phyloP scores from a whole-genome alignment of 495 filamentous ascomycete species.

The Xylaria palmicola region DNA sequence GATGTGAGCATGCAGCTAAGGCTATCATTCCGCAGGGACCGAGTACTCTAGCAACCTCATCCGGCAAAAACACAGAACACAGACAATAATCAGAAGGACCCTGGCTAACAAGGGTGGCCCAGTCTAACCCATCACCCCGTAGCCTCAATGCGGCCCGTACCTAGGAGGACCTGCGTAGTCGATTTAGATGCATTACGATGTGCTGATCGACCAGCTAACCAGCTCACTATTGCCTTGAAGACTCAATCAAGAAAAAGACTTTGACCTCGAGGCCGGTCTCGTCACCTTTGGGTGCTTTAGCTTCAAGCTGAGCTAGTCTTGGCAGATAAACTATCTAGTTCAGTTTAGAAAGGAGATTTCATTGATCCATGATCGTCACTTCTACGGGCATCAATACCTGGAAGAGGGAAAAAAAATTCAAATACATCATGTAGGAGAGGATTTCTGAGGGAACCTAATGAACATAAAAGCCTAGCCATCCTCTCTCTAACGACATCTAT shows the following conservation, averaged over 20 bases:
- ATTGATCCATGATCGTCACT: not conserved
- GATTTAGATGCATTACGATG: not conserved
- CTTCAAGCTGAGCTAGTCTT: slow-evolving; percentile 2
- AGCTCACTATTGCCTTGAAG: not conserved
- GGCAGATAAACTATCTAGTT: not conserved
- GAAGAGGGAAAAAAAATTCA: too few relatives aligned
- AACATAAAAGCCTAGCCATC: not conserved
- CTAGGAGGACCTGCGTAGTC: not conserved
- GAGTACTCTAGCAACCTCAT: too few relatives aligned
- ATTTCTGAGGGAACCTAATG: not conserved
- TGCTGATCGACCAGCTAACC: not conserved
- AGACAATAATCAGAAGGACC: too few relatives aligned
- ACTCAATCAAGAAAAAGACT: not conserved
- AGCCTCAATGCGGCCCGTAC: not conserved
- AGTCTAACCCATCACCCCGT: not conserved
- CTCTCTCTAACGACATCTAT: not conserved
- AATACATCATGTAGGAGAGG: not conserved
- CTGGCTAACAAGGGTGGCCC: not conserved
- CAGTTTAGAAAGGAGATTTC: not conserved
- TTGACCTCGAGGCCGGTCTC: not conserved
- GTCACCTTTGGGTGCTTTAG: not conserved
- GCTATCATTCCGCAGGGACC: not conserved
- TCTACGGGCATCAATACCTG: not conserved
- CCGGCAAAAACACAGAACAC: too few relatives aligned
- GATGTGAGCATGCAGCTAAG: not conserved